A percentile compares a stretch with the other conserved stretches of the same genome.
These are phyloP conservation scores for Dittrichia graveolens DNA, from an alignment of 129 eudicot species.

Conservation along the genomic window DNA sequence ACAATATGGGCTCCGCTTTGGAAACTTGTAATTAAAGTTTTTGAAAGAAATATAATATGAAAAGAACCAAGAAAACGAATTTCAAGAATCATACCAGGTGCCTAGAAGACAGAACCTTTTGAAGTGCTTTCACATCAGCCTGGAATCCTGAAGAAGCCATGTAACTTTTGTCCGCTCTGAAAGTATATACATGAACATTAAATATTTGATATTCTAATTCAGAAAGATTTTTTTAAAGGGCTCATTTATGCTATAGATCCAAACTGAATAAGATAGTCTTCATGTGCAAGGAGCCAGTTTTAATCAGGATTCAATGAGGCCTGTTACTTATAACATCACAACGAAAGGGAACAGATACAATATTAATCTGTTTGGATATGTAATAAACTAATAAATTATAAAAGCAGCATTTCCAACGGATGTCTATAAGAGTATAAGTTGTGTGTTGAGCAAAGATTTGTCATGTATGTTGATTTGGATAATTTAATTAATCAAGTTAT, in stretches of 20 bases:
- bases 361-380: background rate
- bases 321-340: background rate
- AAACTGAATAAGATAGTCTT: conserved; percentile 6
- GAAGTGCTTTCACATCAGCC: conserved; percentile 96
- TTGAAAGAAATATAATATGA: background rate
- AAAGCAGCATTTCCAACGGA: background rate
- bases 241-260: conserved; percentile 1
- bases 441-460: background rate
- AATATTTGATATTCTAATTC: conserved; percentile 1
- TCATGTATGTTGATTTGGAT: background rate
- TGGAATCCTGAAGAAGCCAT: conserved; percentile 99
- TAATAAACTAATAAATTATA: background rate
- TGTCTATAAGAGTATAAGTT: background rate
- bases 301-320: background rate
- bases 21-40: background rate
- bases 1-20: background rate
- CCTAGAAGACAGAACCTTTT: conserved; percentile 86
- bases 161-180: conserved; percentile 90
- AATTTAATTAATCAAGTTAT: background rate
- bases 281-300: background rate
- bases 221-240: background rate
- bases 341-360: background rate
- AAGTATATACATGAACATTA: conserved; percentile 20
- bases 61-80: background rate
- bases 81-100: conserved; percentile 70